Conservation (phyloP, 2,329 filamentous ascomycete species). For the Penicillium sp. region DNA sequence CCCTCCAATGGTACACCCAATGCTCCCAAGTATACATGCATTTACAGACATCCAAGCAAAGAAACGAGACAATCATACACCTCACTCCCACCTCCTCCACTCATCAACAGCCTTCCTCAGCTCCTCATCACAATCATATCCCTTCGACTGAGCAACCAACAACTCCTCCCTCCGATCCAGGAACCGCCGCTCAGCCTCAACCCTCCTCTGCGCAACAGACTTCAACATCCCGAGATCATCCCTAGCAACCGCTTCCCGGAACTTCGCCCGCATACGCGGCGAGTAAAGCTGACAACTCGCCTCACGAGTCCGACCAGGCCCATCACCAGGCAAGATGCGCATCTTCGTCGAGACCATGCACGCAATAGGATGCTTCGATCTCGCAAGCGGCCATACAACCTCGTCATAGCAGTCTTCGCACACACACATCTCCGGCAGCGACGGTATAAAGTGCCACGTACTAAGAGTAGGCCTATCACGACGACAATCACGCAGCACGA, state of each 20-base stretch:
- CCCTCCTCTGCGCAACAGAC: conserved; percentile 51
- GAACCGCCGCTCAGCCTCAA: conserved; percentile 52
- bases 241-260: conserved; percentile 56
- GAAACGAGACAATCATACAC: conserved; percentile 1
- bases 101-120: conserved; percentile 43
- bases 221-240: conserved; percentile 61
- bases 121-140: conserved; percentile 45
- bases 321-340: conserved; percentile 49
- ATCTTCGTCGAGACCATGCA: conserved; percentile 56
- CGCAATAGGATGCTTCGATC: conserved; percentile 49
- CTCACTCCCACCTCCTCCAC: conserved; percentile 47
- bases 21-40: conserved; percentile 1
- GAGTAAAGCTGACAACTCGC: conserved; percentile 71
- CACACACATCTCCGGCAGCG: conserved; percentile 67
- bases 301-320: conserved; percentile 27
- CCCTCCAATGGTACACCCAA: neutral
- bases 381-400: conserved; percentile 61
- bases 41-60: neutral
- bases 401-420: conserved; percentile 81
- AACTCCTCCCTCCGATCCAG: conserved; percentile 48
- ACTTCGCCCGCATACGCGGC: conserved; percentile 65
- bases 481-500: conserved; percentile 54
- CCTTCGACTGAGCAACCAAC: conserved; percentile 50
- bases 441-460: conserved; percentile 69
- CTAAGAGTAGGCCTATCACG: conserved; percentile 55